phyloP scores from a whole-genome alignment of 208 protist genomes.

The Herpetomonas samuelpessoai region DNA sequence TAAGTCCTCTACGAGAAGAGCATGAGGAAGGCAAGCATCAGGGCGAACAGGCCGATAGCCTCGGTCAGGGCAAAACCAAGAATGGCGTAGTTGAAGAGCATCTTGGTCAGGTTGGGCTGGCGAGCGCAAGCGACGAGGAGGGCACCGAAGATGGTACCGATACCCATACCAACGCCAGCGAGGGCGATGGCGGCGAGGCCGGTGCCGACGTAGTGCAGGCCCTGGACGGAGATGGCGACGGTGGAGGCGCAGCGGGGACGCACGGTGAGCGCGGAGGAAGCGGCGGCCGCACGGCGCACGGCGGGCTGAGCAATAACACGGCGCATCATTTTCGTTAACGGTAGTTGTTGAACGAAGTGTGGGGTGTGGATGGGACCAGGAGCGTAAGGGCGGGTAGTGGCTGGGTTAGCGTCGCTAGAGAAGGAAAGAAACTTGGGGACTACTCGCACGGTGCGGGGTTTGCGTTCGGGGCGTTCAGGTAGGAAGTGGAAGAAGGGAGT shows the following conservation, averaged over 20 bases:
- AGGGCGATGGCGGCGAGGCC: conserved; percentile 89
- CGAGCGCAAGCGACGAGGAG: conserved; percentile 85
- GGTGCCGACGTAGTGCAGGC: conserved; percentile 91
- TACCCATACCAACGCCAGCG: conserved; percentile 89
- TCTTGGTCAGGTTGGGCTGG: conserved; percentile 88
- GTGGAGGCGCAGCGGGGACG: conserved; percentile 67
- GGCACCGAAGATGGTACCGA: conserved; percentile 88
- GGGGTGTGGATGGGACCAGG: not conserved
- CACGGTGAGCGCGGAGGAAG: conserved; percentile 34
- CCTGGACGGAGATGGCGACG: conserved; percentile 86
- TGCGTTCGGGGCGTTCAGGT: too few species aligned
- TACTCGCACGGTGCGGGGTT: too few species aligned
- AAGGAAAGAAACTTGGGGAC: too few species aligned
- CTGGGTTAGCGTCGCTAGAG: too few species aligned
- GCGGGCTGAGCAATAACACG: conserved; percentile 62
- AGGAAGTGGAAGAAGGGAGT: too few species aligned
- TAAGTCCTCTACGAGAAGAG: conserved; percentile 84
- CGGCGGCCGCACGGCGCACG: conserved; percentile 40
- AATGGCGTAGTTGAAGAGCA: conserved; percentile 93
- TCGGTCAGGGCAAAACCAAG: conserved; percentile 91
- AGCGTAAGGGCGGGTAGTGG: not conserved
- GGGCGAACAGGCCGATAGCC: conserved; percentile 89
- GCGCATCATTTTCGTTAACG: conserved; percentile 72
- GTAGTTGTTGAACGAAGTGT: not conserved
- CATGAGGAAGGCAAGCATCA: conserved; percentile 93